Evolutionary conservation across 371 early-diverging fungal species (phyloP).

Genomic region (Mucor velutinosus): DNA sequence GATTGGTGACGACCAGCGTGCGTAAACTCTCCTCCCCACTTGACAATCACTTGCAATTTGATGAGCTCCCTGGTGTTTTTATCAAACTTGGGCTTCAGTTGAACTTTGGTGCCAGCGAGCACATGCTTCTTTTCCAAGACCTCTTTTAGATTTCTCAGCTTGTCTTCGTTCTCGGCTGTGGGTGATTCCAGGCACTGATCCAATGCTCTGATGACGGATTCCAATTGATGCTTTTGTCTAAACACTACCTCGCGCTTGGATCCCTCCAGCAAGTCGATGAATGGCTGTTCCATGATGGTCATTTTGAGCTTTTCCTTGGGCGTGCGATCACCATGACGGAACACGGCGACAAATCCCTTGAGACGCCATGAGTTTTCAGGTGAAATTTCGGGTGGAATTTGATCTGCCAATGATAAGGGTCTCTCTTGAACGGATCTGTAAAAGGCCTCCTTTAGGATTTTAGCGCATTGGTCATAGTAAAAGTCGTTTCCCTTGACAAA

Average conservation of each 20-base stretch:
- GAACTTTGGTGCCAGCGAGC: constrained; percentile 92
- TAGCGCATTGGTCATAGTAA: constrained; percentile 91
- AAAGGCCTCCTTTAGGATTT: constrained; percentile 64
- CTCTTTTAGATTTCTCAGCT: constrained; percentile 66
- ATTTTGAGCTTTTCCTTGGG: constrained; percentile 97
- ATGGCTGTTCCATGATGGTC: constrained; percentile 62
- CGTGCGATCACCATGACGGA: constrained; percentile 97
- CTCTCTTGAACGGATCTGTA: constrained; percentile 41
- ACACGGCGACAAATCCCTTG: constrained; percentile 90
- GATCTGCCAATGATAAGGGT: constrained; percentile 62
- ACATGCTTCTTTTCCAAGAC: constrained; percentile 81
- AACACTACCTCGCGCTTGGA: constrained; percentile 81
- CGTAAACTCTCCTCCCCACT: constrained; percentile 98
- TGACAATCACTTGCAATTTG: constrained; percentile 89
- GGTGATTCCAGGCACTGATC: constrained; percentile 55
- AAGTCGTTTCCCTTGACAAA: constrained; percentile 97
- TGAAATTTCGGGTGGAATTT: constrained; percentile 56
- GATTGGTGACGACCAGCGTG: constrained; percentile 94
- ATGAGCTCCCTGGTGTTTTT: constrained; percentile 62
- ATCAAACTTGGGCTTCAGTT: constrained; percentile 80
- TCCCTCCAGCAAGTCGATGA: constrained; percentile 70
- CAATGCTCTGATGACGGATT: constrained; percentile 67
- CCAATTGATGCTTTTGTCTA: constrained; percentile 73
- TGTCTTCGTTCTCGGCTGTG: constrained; percentile 54
- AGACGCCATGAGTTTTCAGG: constrained; percentile 87